Percentiles rank a stretch among this genome's conserved stretches.
Conservation (phyloP, 2,329 filamentous ascomycete genomes). For the Graphilbum sp. region DNA sequence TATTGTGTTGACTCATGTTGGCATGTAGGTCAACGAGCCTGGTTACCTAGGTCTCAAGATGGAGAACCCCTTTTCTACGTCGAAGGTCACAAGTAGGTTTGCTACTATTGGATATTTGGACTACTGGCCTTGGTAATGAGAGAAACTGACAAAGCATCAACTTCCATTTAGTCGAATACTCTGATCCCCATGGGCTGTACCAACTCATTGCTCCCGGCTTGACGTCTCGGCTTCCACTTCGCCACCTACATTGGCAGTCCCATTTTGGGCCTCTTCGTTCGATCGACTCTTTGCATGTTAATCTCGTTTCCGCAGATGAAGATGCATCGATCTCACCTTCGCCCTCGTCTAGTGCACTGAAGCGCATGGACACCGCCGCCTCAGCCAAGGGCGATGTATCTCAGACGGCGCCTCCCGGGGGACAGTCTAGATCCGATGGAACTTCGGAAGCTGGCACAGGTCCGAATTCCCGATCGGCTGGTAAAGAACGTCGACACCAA, state of each 20-base stretch:
- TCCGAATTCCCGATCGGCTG: constrained; percentile 14
- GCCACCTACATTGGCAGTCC: constrained; percentile 94
- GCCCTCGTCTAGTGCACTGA: constrained; percentile 11
- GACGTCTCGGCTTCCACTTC: constrained; percentile 63
- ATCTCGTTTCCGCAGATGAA: constrained; percentile 52
- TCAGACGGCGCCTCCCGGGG: constrained; percentile 37
- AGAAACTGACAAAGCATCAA: too few relatives aligned
- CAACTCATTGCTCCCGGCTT: constrained; percentile 65
- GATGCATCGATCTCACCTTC: constrained; percentile 16
- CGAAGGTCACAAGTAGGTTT: constrained; percentile 56
- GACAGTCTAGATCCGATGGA: too few relatives aligned
- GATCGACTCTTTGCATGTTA: constrained; percentile 82
- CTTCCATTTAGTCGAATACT: constrained; percentile 99
- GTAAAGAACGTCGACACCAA: constrained; percentile 63
- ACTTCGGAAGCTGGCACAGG: constrained; percentile 20
- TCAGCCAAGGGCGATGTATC: constrained; percentile 39
- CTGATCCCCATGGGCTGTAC: constrained; percentile 82
- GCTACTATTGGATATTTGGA: too few relatives aligned
- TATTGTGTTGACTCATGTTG: too few relatives aligned
- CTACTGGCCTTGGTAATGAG: too few relatives aligned
- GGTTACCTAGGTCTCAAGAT: too few relatives aligned
- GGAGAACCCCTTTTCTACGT: constrained; percentile 53
- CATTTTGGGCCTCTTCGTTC: constrained; percentile 80
- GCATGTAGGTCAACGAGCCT: too few relatives aligned
- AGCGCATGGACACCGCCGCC: constrained; percentile 15